These are phyloP conservation scores for Diaporthe citri DNA, from an alignment of 2,329 filamentous ascomycete genomes.

Conservation along the genomic window DNA sequence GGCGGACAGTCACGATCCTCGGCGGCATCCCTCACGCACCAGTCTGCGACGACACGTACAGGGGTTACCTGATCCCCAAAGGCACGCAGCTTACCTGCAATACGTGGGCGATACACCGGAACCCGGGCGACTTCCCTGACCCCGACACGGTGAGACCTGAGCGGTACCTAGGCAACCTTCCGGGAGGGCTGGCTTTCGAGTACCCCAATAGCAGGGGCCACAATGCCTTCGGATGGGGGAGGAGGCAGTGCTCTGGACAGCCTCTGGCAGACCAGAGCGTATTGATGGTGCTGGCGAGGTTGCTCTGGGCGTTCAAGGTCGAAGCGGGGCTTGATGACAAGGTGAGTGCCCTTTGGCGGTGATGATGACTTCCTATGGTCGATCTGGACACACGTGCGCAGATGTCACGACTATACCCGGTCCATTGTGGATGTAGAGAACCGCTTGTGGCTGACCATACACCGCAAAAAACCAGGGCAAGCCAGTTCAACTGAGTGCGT, in stretches of 20 bases:
- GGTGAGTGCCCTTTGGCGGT: conserved; percentile 3
- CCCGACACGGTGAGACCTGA: conserved; percentile 17
- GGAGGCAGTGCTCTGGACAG: conserved; percentile 26
- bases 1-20: conserved; percentile 22
- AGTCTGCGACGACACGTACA: conserved; percentile 7
- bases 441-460: background rate
- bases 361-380: background rate
- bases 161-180: background rate
- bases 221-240: conserved; percentile 29
- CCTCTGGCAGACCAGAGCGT: conserved; percentile 30
- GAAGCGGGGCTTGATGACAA: conserved; percentile 23
- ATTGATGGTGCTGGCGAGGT: conserved; percentile 18
- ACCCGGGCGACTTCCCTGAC: conserved; percentile 9
- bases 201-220: conserved; percentile 20
- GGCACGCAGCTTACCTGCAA: conserved; percentile 25
- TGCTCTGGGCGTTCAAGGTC: conserved; percentile 30
- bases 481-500: background rate
- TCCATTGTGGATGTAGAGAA: background rate
- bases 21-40: conserved; percentile 11
- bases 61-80: conserved; percentile 1
- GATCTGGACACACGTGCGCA: background rate
- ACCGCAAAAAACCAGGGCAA: background rate
- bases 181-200: background rate
- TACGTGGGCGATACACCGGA: conserved; percentile 22
- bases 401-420: background rate